Base-by-base conservation (phyloP, 1,284 basidiomycete genomes). In the Amylostereum chailletii region DNA sequence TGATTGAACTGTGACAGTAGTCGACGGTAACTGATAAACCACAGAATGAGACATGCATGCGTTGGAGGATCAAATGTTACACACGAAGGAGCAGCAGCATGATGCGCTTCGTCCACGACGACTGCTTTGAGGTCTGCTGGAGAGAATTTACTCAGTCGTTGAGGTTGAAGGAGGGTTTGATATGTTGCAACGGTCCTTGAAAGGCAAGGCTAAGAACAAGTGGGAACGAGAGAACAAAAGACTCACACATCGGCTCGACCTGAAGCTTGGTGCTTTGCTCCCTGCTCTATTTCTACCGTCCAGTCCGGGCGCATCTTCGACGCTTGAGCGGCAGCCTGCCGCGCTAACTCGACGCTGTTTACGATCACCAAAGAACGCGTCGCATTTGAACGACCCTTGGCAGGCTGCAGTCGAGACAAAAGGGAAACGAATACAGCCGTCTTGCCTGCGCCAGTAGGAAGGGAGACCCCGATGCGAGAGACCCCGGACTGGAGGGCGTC, bases 61-160 rank as follows among this genome's bases (percentile, higher is more conserved):
- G 19, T 19, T 19, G 19, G 19, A 19, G 19, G 19, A 3, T 19
- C 9, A n/a, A 27, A 41, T 27, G 10, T n/a, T 3, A 53, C 85
- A 53, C 66, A 92, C 84, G 92, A 93, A 29, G 85, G 81, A 2
- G 94, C 89, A 29, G 91, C 93, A 30, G 94, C 88, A 67, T 98
- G 95, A 62, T 99, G 95, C 0, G 95, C 94, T 66, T 96, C 93
- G 59, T 95, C 93, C 5, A 96, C 77, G 46, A 98, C 85, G 49
- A 98, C 74, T 6, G 86, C 88, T 62, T 93, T 95, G 60, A 91
- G 73, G 31, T 58, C 59, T 6, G 63, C 60, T 1, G 90, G 86
- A 57, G 87, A 72, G 61, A 95, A 97, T 65, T 96, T 97, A 6
- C 72, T 71, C 44, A 96, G 62, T 27, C 95, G 75, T 6, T 76